A percentile compares a stretch with the other conserved stretches of the same genome.
phyloP scores from a whole-genome alignment of 495 filamentous ascomycete species.

The Sordaria brevicollis region DNA sequence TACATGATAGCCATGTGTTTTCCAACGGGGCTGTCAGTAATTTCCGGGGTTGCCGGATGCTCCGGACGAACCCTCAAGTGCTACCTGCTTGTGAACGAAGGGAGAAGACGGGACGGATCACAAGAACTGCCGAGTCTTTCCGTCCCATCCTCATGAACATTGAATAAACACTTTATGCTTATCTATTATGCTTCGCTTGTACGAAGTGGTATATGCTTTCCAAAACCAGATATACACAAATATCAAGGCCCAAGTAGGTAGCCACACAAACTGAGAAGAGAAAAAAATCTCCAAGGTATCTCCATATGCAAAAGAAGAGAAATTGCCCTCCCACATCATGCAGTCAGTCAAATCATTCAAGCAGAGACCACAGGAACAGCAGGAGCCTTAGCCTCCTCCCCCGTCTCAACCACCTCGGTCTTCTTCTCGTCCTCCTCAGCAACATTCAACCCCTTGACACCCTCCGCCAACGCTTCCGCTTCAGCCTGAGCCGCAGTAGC shows the following conservation, averaged over 20 bases:
- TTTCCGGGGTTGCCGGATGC: background rate
- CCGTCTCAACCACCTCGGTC: slow-evolving; percentile 10
- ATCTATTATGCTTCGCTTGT: background rate
- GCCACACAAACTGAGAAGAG: background rate
- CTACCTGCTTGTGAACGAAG: background rate
- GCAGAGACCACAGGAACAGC: background rate
- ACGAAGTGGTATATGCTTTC: background rate
- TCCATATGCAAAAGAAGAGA: slow-evolving; percentile 7
- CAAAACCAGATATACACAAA: background rate
- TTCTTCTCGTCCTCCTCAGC: slow-evolving; percentile 4
- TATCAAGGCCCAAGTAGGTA: background rate
- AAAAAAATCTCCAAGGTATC: background rate
- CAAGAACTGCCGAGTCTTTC: background rate
- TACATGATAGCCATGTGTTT: background rate
- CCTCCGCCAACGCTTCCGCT: slow-evolving; percentile 2
- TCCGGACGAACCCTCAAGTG: background rate
- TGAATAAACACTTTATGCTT: background rate
- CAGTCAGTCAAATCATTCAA: background rate
- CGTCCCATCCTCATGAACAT: background rate
- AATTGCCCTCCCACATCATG: background rate
- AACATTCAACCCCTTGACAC: slow-evolving; percentile 1
- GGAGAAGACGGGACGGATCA: too few species aligned
- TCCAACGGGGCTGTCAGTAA: background rate
- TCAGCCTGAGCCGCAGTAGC: background rate
- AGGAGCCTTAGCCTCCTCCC: background rate